These are phyloP conservation scores for Camellia oleifera DNA, from an alignment of 179 eudicot species.

Conservation along the genomic window DNA sequence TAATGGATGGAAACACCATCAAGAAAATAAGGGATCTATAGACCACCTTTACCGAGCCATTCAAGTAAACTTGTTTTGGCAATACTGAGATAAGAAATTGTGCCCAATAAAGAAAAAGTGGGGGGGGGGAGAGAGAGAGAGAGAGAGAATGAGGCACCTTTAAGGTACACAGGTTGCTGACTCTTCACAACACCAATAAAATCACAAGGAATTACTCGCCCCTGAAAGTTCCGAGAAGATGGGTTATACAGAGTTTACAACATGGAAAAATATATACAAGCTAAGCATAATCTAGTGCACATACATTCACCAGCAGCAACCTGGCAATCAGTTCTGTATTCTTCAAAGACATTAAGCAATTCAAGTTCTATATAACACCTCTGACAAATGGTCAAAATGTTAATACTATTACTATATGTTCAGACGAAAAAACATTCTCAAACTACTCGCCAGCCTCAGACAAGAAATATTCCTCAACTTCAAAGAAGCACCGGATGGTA, in stretches of 20 bases:
- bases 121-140: not conserved
- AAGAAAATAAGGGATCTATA: not conserved
- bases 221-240: constrained; percentile 51
- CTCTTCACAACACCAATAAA: constrained; percentile 87
- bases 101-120: not conserved
- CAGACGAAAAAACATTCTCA: not conserved
- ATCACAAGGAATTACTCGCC: constrained; percentile 90
- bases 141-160: constrained; percentile 40
- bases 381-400: not conserved
- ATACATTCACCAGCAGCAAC: not conserved
- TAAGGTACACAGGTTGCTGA: constrained; percentile 89
- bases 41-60: not conserved
- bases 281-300: not conserved
- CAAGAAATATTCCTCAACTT: not conserved
- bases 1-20: not conserved
- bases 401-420: not conserved
- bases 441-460: not conserved
- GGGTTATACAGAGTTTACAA: constrained; percentile 16
- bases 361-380: not conserved
- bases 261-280: not conserved
- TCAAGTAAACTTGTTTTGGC: too few relatives aligned
- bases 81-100: not conserved
- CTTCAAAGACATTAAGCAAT: not conserved
- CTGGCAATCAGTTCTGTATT: not conserved
- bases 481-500: not conserved